Evolutionary conservation across 768 basidiomycete species (phyloP).

Genomic region (Boletus rubropictus): DNA sequence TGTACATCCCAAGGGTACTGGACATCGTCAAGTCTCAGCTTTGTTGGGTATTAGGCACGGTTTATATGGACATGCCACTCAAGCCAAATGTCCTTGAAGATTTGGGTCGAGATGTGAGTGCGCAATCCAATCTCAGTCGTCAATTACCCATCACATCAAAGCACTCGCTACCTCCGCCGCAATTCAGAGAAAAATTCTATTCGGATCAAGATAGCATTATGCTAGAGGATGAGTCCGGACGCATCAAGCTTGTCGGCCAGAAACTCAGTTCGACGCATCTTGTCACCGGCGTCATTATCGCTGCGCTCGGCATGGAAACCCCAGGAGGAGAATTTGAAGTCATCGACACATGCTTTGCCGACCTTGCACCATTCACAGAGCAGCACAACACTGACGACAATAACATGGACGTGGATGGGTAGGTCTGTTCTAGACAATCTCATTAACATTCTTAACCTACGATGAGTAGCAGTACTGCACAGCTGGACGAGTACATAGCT

Average conservation of each 20-base stretch:
- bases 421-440: slow-evolving; percentile 5
- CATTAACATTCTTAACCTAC: slow-evolving; percentile 7
- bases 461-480: slow-evolving; percentile 9
- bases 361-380: slow-evolving; percentile 54
- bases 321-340: slow-evolving; percentile 89
- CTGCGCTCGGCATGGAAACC: slow-evolving; percentile 87
- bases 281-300: slow-evolving; percentile 90
- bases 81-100: slow-evolving; percentile 99
- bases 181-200: slow-evolving; percentile 66
- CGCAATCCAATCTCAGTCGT: slow-evolving; percentile 1
- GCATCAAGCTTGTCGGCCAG: slow-evolving; percentile 82
- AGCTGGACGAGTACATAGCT: slow-evolving; percentile 73
- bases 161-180: slow-evolving; percentile 87
- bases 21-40: slow-evolving; percentile 81
- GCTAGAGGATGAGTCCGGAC: slow-evolving; percentile 95
- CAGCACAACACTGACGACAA: slow-evolving; percentile 25
- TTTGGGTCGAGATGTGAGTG: slow-evolving; percentile 82
- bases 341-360: slow-evolving; percentile 80
- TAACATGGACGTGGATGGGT: slow-evolving; percentile 70
- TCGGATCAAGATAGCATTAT: slow-evolving; percentile 76
- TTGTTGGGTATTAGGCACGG: slow-evolving; percentile 90
- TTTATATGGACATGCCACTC: slow-evolving; percentile 98
- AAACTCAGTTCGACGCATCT: slow-evolving; percentile 53
- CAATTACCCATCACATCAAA: slow-evolving; percentile 29
- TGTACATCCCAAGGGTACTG: slow-evolving; percentile 72